Conservation (phyloP, 2,329 filamentous ascomycete genomes). For the Trichoderma afroharzianum region DNA sequence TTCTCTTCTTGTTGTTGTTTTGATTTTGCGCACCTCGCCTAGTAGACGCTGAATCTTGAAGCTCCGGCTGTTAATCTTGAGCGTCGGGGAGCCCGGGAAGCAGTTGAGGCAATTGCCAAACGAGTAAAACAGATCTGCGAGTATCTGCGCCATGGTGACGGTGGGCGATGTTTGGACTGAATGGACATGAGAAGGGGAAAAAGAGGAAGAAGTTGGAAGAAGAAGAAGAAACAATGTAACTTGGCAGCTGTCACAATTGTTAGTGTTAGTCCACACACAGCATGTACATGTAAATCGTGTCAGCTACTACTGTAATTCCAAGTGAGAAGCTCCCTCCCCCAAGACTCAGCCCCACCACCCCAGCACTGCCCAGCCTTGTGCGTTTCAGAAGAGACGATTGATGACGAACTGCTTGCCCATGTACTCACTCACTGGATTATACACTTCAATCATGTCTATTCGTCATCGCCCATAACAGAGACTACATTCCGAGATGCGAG, state of each 20-base stretch:
- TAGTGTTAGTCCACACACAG: not conserved
- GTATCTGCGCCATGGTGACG: conserved; percentile 68
- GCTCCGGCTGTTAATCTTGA: conserved; percentile 91
- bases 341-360: not conserved
- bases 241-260: not conserved
- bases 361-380: not conserved
- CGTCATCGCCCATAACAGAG: not conserved
- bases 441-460: not conserved
- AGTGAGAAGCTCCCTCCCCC: not conserved
- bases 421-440: not conserved
- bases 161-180: not conserved
- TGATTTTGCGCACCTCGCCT: conserved; percentile 77
- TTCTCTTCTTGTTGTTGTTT: too few species aligned
- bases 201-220: not conserved
- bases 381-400: not conserved
- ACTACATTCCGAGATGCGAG: not conserved
- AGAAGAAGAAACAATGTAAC: not conserved
- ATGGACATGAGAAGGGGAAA: not conserved
- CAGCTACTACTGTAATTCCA: not conserved
- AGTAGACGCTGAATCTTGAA: conserved; percentile 95
- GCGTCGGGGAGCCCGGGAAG: conserved; percentile 87
- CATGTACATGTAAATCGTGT: not conserved
- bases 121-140: conserved; percentile 86
- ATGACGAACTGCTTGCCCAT: not conserved
- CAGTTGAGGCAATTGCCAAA: conserved; percentile 94